Percentiles rank a stretch among this genome's conserved stretches.
Evolutionary conservation across 345 rosid species (phyloP).

Genomic region (Leavenworthia alabamica): DNA sequence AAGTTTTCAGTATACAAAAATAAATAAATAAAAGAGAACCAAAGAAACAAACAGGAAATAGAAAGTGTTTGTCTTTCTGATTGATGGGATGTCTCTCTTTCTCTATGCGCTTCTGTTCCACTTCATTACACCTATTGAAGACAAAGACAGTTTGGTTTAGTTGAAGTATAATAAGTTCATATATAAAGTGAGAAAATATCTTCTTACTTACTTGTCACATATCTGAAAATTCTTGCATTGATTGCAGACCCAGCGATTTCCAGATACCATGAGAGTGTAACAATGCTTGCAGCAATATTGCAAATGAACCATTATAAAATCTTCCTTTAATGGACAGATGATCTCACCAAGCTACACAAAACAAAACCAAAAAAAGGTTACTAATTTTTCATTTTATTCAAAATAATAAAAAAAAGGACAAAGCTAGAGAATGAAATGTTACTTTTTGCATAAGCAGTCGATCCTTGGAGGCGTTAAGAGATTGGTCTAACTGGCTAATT

Average conservation of each 20-base stretch:
- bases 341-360: constrained; percentile 84
- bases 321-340: constrained; percentile 87
- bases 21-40: background rate
- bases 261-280: constrained; percentile 70
- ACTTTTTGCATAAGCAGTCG: constrained; percentile 83
- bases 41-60: constrained; percentile 52
- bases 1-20: background rate
- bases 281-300: constrained; percentile 88
- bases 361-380: background rate
- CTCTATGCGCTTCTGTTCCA: constrained; percentile 62
- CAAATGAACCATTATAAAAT: constrained; percentile 93
- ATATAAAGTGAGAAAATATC: background rate
- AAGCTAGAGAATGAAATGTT: constrained; percentile 13
- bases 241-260: constrained; percentile 76
- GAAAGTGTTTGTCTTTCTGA: constrained; percentile 61
- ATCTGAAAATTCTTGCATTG: constrained; percentile 84
- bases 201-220: constrained; percentile 77
- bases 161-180: background rate
- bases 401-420: background rate
- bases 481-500: constrained; percentile 76
- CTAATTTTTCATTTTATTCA: background rate
- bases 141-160: background rate
- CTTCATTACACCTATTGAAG: constrained; percentile 56
- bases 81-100: constrained; percentile 72
- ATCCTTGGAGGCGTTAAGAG: constrained; percentile 85